Evolutionary conservation across 345 rosid genomes (phyloP).

Genomic region (Populus tremula): DNA sequence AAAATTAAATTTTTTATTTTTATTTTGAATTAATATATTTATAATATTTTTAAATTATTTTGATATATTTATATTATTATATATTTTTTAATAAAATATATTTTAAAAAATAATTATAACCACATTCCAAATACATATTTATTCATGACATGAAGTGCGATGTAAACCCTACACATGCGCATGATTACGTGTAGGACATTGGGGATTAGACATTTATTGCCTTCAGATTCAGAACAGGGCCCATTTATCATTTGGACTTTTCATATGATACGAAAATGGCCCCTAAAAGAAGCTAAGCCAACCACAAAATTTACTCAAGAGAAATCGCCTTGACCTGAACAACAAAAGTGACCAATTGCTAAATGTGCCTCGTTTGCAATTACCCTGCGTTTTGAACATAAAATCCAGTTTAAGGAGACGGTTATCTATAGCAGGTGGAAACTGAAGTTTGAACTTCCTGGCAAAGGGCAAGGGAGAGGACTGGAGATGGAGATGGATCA

Average conservation of each 20-base stretch:
- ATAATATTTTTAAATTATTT: no score
- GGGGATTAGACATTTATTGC: neutral
- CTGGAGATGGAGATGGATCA: slow-evolving; percentile 21
- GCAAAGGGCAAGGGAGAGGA: neutral
- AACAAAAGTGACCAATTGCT: slow-evolving; percentile 23
- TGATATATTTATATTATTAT: no score
- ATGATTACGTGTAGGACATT: no score
- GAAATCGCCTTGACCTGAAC: neutral
- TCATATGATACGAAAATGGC: neutral
- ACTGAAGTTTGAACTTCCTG: slow-evolving; percentile 8
- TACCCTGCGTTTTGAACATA: neutral
- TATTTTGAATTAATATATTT: no score
- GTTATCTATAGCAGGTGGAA: slow-evolving; percentile 3
- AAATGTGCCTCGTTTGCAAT: neutral
- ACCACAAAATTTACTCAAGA: slow-evolving; percentile 3
- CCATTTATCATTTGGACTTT: neutral
- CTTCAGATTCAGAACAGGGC: neutral
- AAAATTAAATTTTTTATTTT: no score
- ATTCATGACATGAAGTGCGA: no score
- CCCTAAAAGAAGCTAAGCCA: neutral
- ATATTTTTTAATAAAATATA: no score
- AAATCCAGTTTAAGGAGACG: neutral
- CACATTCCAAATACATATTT: no score
- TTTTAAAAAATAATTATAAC: no score
- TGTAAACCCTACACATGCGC: no score